Percentiles rank a stretch among this genome's conserved stretches.
Evolutionary conservation across 2,329 filamentous ascomycete species (phyloP).

Genomic region (Akanthomyces uredinophilus): DNA sequence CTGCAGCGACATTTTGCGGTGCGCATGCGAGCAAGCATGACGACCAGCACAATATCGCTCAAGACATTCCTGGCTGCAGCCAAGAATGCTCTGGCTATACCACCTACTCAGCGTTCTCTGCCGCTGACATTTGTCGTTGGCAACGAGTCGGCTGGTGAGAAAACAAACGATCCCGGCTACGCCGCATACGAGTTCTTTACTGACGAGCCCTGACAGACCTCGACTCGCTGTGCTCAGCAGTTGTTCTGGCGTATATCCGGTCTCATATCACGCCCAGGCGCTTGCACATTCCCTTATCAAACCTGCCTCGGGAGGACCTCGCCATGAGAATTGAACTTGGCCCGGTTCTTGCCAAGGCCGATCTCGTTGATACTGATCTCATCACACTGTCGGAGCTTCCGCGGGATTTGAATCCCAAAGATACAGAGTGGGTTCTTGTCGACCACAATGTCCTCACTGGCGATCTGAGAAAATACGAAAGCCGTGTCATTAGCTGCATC

Average conservation of each 20-base stretch:
- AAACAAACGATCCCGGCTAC: neutral
- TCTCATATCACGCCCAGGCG: constrained; percentile 50
- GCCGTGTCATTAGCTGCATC: constrained; percentile 58
- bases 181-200: neutral
- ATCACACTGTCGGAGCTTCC: constrained; percentile 55
- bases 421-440: constrained; percentile 67
- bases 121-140: constrained; percentile 60
- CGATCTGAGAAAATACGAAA: constrained; percentile 46
- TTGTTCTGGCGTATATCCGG: constrained; percentile 70
- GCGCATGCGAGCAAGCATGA: constrained; percentile 15
- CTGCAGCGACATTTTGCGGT: neutral
- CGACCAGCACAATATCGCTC: constrained; percentile 37
- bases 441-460: constrained; percentile 75
- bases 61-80: constrained; percentile 48
- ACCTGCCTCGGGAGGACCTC: constrained; percentile 64
- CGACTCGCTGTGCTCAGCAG: constrained; percentile 70
- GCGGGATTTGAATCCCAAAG: constrained; percentile 40
- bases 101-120: constrained; percentile 37
- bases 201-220: constrained; percentile 50
- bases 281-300: constrained; percentile 67
- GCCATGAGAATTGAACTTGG: constrained; percentile 67
- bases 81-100: constrained; percentile 39
- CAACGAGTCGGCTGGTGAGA: constrained; percentile 61
- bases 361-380: constrained; percentile 55
- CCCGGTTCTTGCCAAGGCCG: constrained; percentile 57